Base-by-base conservation (phyloP, 768 basidiomycete species). In the Suillus bovinus region DNA sequence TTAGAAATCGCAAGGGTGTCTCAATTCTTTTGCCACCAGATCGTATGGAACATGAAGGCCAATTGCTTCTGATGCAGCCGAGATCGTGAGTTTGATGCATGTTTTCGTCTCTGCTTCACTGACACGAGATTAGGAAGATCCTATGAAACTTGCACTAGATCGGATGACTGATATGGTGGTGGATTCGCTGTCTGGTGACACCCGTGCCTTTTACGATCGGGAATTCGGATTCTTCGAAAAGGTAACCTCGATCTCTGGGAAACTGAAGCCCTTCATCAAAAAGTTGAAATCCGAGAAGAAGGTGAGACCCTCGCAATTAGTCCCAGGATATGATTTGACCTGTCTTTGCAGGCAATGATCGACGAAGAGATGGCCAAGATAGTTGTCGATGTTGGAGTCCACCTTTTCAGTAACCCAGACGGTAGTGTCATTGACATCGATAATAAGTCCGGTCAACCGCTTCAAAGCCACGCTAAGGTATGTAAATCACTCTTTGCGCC, bases 41-140 rank as follows among this genome's bases (percentile, higher is more conserved):
- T 99, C 66, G 93, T 99, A 64, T 99, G 97, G 97, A 99, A 99
- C 74, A 99, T 99, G 97, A 96, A 96, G 70, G 97, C 97, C 5
- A 99, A 99, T 70, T 94, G 92, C 64, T 97, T 87, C 74, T 69
- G 97, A 99, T 69, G 79, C 82, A 7, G 93, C 87, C 16, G 95
- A 96, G 73, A 81, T 91, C 63, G 94, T 92, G 69, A 57, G 85
- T 79, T 59, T 38, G 17, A 24, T 38, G 2, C n/a, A 29, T 58
- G 3, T 63, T n/a, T n/a, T 41, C 29, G 24, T n/a, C 58, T 44
- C 34, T 20, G 16, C 36, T 34, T 29, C 41, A 64, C 41, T 61
- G 41, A 70, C 27, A 8, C 47, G 64, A 36, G 65, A 63, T 61
- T 67, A 96, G 94, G 90, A 93, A 71, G 97, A 99, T 77, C 83